Evolutionary conservation across 2,329 filamentous ascomycete genomes (phyloP).

Genomic region (Trichoderma cornu-damae): DNA sequence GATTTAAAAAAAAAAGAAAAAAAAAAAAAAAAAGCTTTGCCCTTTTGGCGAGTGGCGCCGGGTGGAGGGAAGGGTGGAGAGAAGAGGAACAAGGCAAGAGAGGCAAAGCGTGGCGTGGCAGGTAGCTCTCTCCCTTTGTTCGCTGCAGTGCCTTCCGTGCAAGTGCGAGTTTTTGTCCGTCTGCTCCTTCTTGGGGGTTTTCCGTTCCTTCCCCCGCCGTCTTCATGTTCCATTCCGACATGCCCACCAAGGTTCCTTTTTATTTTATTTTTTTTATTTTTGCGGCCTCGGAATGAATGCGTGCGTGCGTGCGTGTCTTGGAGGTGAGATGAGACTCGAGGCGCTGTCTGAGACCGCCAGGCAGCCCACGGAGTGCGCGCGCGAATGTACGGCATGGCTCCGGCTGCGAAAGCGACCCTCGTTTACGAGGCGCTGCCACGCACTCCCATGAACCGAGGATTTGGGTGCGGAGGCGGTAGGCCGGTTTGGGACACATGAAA

Average conservation of each 20-base stretch:
- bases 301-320: neutral
- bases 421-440: neutral
- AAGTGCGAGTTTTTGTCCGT: neutral
- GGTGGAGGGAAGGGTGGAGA: neutral
- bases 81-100: too few species aligned
- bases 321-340: neutral
- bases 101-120: too few species aligned
- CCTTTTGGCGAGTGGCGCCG: neutral
- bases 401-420: neutral
- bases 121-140: neutral
- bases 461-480: constrained; percentile 15
- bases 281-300: neutral
- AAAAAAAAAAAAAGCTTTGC: too few species aligned
- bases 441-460: constrained; percentile 14
- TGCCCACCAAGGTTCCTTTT: neutral
- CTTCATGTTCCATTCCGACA: neutral
- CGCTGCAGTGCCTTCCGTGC: too few species aligned
- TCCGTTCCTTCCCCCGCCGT: neutral
- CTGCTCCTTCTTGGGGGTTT: neutral
- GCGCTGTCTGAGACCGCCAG: constrained; percentile 3
- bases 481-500: constrained; percentile 22
- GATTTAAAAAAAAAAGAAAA: neutral
- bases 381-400: neutral
- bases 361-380: neutral
- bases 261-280: too few species aligned